These are phyloP conservation scores for Phylloporus rhodoxanthus DNA, from an alignment of 768 basidiomycete genomes.

Conservation along the genomic window DNA sequence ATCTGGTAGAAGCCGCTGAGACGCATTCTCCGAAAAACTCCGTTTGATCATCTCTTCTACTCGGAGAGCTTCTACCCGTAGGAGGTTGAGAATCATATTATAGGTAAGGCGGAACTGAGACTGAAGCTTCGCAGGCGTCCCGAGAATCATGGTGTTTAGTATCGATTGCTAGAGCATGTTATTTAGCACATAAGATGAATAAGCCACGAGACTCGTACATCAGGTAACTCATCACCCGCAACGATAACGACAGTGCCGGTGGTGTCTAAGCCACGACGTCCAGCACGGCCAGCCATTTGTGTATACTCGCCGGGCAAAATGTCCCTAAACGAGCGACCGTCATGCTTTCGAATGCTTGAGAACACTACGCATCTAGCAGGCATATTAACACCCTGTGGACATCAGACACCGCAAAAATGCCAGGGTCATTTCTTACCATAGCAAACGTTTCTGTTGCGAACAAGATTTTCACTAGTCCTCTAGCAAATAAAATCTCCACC, in stretches of 20 bases:
- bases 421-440: conserved; percentile 57
- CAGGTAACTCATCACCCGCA: conserved; percentile 77
- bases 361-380: conserved; percentile 97
- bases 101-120: conserved; percentile 98
- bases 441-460: conserved; percentile 99
- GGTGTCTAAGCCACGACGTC: conserved; percentile 88
- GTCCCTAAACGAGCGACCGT: conserved; percentile 87
- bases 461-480: conserved; percentile 91
- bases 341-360: conserved; percentile 91
- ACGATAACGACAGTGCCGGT: conserved; percentile 95
- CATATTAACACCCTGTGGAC: conserved; percentile 92
- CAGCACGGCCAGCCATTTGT: conserved; percentile 98
- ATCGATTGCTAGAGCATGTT: conserved; percentile 51
- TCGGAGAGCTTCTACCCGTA: conserved; percentile 90
- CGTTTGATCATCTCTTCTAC: conserved; percentile 99
- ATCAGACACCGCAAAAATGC: conserved; percentile 9
- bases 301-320: conserved; percentile 92
- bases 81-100: conserved; percentile 97
- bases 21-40: conserved; percentile 96
- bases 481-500: conserved; percentile 92
- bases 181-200: background rate
- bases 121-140: conserved; percentile 84
- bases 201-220: conserved; percentile 42
- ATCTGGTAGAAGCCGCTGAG: conserved; percentile 86
- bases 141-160: conserved; percentile 86